Conservation (phyloP, 1,284 basidiomycete genomes). For the Ceratorhiza oryzae-sativae region DNA sequence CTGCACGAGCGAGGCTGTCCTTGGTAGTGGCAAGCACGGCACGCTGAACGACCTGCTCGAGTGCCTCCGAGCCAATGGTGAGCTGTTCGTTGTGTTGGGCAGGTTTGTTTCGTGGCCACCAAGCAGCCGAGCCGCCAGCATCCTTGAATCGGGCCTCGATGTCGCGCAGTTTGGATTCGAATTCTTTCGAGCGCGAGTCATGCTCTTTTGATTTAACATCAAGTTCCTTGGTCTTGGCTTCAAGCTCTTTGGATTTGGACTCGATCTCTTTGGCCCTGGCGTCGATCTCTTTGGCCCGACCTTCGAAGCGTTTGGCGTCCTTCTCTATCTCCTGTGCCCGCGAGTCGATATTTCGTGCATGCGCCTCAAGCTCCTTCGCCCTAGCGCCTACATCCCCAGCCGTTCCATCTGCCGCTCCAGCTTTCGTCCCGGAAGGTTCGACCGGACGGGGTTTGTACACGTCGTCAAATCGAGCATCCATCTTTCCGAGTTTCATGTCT, state of each 20-base stretch:
- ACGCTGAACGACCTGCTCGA: constrained; percentile 40
- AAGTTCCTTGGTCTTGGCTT: constrained; percentile 35
- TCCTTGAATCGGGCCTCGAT: constrained; percentile 61
- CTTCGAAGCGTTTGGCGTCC: constrained; percentile 32
- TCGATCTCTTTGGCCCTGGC: constrained; percentile 17
- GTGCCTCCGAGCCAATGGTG: constrained; percentile 30
- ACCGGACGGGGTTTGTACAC: no score
- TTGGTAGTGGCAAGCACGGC: constrained; percentile 64
- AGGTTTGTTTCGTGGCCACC: constrained; percentile 1
- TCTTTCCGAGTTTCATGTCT: not conserved
- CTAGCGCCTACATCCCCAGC: constrained; percentile 1
- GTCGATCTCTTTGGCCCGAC: constrained; percentile 27
- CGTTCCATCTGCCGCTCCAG: constrained; percentile 10
- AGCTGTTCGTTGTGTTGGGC: constrained; percentile 34
- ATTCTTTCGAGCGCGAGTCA: constrained; percentile 15
- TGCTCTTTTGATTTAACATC: constrained; percentile 13
- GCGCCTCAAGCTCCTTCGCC: constrained; percentile 25
- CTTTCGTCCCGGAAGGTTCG: constrained; percentile 13
- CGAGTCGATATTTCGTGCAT: constrained; percentile 11
- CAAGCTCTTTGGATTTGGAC: constrained; percentile 27
- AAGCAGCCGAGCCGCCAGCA: constrained; percentile 54
- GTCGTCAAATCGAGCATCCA: constrained; percentile 19
- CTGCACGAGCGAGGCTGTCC: constrained; percentile 80
- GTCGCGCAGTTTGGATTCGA: constrained; percentile 34
- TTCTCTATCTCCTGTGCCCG: constrained; percentile 24